Evolutionary conservation across 495 filamentous ascomycete species (phyloP).

Genomic region (Hyphodiscus hymeniophilus): DNA sequence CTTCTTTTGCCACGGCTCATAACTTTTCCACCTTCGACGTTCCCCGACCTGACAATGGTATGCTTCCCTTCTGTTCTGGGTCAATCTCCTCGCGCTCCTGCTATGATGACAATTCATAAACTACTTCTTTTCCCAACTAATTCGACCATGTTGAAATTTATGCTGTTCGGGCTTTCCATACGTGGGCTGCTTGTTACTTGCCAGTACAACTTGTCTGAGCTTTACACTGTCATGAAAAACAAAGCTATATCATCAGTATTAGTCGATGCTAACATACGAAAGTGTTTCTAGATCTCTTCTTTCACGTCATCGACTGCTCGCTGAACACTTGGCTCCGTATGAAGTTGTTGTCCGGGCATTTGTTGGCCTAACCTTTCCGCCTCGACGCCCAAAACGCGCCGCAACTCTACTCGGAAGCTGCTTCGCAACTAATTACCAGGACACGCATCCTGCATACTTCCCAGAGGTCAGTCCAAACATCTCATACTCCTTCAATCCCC

Average conservation of each 20-base stretch:
- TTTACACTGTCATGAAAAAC: not conserved
- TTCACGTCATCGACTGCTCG: not conserved
- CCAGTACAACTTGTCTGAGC: conserved; percentile 94
- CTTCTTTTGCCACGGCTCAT: not conserved
- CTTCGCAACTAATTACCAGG: too few relatives aligned
- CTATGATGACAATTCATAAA: conserved; percentile 73
- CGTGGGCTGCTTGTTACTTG: conserved; percentile 83
- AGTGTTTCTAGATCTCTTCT: conserved; percentile 22
- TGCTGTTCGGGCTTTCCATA: conserved; percentile 58
- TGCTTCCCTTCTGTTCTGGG: not conserved
- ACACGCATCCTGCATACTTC: not conserved
- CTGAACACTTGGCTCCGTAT: too few relatives aligned
- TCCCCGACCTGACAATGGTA: conserved; percentile 5
- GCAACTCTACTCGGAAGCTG: too few relatives aligned
- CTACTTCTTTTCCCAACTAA: conserved; percentile 91
- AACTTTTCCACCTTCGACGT: not conserved
- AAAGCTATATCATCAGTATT: too few relatives aligned
- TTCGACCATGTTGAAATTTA: conserved; percentile 84
- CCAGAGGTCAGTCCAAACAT: conserved; percentile 7
- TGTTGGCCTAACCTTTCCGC: too few relatives aligned
- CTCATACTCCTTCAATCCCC: not conserved
- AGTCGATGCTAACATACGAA: not conserved
- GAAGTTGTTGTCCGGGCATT: too few relatives aligned
- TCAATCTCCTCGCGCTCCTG: conserved; percentile 19
- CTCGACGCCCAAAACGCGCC: too few relatives aligned